Conservation (phyloP, 345 rosid species). For the Pseudoturritis turrita region DNA sequence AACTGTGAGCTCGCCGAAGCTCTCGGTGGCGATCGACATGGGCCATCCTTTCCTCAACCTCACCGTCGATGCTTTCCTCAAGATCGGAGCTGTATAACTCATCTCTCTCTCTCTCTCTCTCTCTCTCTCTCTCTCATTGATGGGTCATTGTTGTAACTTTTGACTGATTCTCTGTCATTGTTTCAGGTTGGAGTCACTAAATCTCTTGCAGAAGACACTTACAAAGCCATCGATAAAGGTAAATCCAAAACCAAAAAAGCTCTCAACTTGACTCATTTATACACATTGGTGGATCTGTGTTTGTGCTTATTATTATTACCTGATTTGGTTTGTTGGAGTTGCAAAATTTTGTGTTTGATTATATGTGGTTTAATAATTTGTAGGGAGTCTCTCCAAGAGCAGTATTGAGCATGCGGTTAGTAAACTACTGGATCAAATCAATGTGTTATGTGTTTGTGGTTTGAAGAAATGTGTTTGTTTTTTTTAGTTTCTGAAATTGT, state of each 20-base stretch:
- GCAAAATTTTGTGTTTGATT: too few species aligned
- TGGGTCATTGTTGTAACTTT: not conserved
- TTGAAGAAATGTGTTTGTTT: not conserved
- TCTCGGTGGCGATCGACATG: slow-evolving; percentile 65
- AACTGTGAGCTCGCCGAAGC: slow-evolving; percentile 50
- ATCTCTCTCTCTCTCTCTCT: not conserved
- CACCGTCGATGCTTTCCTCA: slow-evolving; percentile 77
- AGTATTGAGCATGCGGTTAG: slow-evolving; percentile 55
- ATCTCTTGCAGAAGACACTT: slow-evolving; percentile 60
- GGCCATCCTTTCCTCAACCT: slow-evolving; percentile 70
- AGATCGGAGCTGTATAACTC: slow-evolving; percentile 78
- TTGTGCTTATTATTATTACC: not conserved
- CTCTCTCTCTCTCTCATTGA: not conserved
- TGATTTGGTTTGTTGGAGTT: too few species aligned
- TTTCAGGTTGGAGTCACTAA: slow-evolving; percentile 70
- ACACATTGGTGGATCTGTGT: slow-evolving; percentile 1
- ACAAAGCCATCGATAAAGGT: slow-evolving; percentile 56
- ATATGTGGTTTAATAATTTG: not conserved
- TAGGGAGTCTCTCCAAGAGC: slow-evolving; percentile 54
- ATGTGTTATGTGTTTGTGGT: not conserved
- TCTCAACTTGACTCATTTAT: not conserved
- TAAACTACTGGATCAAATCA: not conserved
- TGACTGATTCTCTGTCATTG: not conserved
- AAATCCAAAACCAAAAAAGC: not conserved
- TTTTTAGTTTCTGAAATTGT: not conserved